Base-by-base conservation (phyloP, 2,329 filamentous ascomycete genomes). In the Fusarium mundagurra region DNA sequence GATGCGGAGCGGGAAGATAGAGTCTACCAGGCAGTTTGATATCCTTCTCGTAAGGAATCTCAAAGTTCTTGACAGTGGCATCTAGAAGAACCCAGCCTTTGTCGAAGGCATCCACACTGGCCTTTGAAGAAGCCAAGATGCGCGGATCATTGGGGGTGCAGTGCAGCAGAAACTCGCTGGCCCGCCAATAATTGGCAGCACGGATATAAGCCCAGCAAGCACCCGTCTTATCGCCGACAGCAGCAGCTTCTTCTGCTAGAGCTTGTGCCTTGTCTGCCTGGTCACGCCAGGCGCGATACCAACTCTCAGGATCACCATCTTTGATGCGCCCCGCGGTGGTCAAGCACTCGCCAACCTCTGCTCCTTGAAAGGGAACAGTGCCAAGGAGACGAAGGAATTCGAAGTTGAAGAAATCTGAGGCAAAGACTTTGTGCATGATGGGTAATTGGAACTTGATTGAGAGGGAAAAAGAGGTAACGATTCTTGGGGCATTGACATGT, bases 361-460 rank as follows among this genome's bases (percentile, higher is more conserved):
- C 77, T 1, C 85, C 85, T 7, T 79, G 80, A 20, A 71, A 74
- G 1, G 80, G 76, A 0, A 84, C 79, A 5, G 74, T 83, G 50
- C 80, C 82, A 10, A 86, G 80, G 31, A 87, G 55, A 10, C 85
- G 83, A 18, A 84, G 55, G 9, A 78, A 73, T 71, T 87, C 85
- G 68, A 87, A 86, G 71, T 86, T 77, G 80, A 84, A 86, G 64
- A 55, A 67, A 24, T 64, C 31, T 6, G 75, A 67, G 39, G 45
- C 61, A 69, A 82, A 82, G 57, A 83, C 75, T 53, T 75, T 73
- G 64, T 78, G 72, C 78, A 83, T 83, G 29, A 64, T 77, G 54
- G 53, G 29, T 33, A 29, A 17, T 22, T 34, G 16, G n/a, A 24
- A 44, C 1, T 24, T 24, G 41, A 44, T 9, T 27, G 13, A 31